A percentile compares a stretch with the other conserved stretches of the same genome.
phyloP scores from a whole-genome alignment of 2,329 filamentous ascomycete genomes.

The Penicillium expansum region DNA sequence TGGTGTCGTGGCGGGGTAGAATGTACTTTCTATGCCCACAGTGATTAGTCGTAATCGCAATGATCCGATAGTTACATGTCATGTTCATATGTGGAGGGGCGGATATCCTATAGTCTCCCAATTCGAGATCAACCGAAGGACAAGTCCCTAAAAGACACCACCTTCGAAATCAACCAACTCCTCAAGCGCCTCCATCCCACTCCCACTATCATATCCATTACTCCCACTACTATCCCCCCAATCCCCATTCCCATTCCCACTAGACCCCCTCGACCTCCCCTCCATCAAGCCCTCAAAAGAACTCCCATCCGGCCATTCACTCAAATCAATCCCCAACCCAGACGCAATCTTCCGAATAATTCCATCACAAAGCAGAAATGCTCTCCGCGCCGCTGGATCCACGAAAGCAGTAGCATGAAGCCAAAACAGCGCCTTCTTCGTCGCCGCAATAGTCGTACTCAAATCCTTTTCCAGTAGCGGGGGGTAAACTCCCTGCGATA shows the following conservation, averaged over 20 bases:
- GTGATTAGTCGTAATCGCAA: too few species aligned
- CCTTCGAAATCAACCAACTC: slow-evolving; percentile 22
- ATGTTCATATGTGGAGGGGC: too few species aligned
- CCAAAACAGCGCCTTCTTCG: slow-evolving; percentile 41
- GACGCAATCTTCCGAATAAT: slow-evolving; percentile 34
- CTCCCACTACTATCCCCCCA: background rate
- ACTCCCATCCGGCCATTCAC: slow-evolving; percentile 28
- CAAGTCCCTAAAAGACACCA: background rate
- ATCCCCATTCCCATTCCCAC: background rate
- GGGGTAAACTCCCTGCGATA: background rate
- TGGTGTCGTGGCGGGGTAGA: too few species aligned
- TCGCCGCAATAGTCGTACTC: slow-evolving; percentile 23
- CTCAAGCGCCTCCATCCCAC: slow-evolving; percentile 17
- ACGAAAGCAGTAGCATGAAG: slow-evolving; percentile 34
- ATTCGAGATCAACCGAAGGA: too few species aligned
- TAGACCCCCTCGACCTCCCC: background rate
- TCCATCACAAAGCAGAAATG: slow-evolving; percentile 35
- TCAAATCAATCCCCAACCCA: slow-evolving; percentile 30
- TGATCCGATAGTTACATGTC: too few species aligned
- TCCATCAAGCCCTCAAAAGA: slow-evolving; percentile 5
- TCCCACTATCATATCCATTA: background rate
- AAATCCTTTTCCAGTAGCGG: slow-evolving; percentile 25
- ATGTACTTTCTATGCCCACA: too few species aligned
- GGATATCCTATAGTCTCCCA: too few species aligned
- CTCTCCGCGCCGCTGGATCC: slow-evolving; percentile 33